Evolutionary conservation across 306 rosid genomes (phyloP).

Genomic region (Lathyrus tuberosus): DNA sequence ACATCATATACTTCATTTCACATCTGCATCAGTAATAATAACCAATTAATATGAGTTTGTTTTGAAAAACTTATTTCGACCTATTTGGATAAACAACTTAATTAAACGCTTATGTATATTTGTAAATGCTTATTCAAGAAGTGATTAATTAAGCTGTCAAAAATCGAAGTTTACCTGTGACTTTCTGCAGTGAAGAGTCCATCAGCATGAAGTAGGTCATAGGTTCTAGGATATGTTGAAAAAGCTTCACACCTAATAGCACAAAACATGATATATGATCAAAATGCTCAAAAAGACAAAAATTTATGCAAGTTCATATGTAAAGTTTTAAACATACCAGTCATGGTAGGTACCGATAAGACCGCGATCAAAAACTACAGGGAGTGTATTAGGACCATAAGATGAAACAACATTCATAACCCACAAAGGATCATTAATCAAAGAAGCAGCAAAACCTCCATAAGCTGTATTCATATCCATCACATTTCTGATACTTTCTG

Average conservation of each 20-base stretch:
- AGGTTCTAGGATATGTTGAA: constrained; percentile 95
- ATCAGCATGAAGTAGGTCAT: constrained; percentile 94
- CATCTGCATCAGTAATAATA: constrained; percentile 58
- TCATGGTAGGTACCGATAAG: constrained; percentile 92
- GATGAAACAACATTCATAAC: constrained; percentile 98
- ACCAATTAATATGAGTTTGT: not conserved
- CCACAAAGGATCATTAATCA: constrained; percentile 86
- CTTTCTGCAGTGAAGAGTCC: constrained; percentile 89
- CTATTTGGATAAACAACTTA: not conserved
- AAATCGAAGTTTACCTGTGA: constrained; percentile 63
- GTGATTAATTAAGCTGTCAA: not conserved
- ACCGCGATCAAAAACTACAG: constrained; percentile 88
- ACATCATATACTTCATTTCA: constrained; percentile 81
- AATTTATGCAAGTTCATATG: not conserved
- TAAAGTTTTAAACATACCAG: constrained; percentile 57
- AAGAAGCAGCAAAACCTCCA: constrained; percentile 89
- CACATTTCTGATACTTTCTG: constrained; percentile 79
- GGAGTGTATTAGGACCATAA: constrained; percentile 73
- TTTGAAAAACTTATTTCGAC: not conserved
- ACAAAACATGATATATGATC: not conserved
- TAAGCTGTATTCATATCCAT: constrained; percentile 94
- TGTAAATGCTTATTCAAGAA: not conserved
- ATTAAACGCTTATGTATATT: not conserved
- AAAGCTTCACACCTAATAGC: constrained; percentile 92
- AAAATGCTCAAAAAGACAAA: not conserved